Conservation (phyloP, 495 filamentous ascomycete genomes). For the Penicillium pulvis region DNA sequence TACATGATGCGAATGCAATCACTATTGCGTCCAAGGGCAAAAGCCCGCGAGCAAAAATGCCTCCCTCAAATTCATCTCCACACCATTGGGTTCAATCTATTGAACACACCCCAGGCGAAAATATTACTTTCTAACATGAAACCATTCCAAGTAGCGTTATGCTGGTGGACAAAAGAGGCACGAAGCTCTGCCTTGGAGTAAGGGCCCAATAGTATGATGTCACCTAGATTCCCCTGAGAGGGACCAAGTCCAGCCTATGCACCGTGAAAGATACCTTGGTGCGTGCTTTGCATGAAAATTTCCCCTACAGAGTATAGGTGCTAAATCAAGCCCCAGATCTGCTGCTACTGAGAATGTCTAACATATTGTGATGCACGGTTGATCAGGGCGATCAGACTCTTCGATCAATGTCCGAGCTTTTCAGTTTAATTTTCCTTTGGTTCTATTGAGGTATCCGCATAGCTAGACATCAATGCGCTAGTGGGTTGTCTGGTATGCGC, state of each 20-base stretch:
- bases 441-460: conserved; percentile 19
- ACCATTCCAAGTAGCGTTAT: conserved; percentile 16
- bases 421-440: neutral
- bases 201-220: conserved; percentile 24
- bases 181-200: conserved; percentile 14
- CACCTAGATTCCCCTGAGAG: conserved; percentile 15
- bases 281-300: conserved; percentile 7
- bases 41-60: neutral
- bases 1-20: neutral
- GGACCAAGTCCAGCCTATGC: conserved; percentile 7
- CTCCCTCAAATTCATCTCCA: neutral
- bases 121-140: conserved; percentile 10
- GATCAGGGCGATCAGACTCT: conserved; percentile 10
- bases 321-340: neutral
- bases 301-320: neutral
- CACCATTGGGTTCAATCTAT: conserved; percentile 17
- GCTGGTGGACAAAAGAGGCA: conserved; percentile 18
- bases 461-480: neutral
- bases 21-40: conserved; percentile 2
- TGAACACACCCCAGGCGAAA: conserved; percentile 15
- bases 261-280: conserved; percentile 12
- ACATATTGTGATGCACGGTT: conserved; percentile 20
- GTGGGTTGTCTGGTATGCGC: conserved; percentile 19
- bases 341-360: conserved; percentile 7
- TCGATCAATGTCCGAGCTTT: neutral